Evolutionary conservation across 768 basidiomycete species (phyloP).

Genomic region (Cystobasidiopsis lactophilus): DNA sequence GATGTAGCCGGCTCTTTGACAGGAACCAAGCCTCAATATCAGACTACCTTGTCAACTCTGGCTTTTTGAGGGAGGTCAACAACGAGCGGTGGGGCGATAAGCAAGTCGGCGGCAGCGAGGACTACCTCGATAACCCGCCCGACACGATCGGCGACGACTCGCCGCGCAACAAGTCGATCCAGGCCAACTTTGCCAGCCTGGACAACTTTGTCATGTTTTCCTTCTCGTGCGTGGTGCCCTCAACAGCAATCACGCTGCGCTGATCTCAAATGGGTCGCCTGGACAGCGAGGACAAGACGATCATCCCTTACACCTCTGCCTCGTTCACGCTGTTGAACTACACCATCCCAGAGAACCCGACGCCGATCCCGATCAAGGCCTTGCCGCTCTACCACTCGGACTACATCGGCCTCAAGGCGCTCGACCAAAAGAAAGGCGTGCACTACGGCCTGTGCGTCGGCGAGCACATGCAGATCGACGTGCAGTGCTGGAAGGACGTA

Average conservation of each 20-base stretch:
- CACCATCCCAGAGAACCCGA: background rate
- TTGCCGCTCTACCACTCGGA: constrained; percentile 19
- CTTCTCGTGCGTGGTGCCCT: constrained; percentile 14
- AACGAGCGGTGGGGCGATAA: constrained; percentile 20
- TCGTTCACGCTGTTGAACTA: constrained; percentile 17
- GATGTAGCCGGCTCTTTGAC: no score
- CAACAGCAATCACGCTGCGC: background rate
- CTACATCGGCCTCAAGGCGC: constrained; percentile 18
- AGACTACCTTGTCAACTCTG: constrained; percentile 22
- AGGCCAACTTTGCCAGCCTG: constrained; percentile 13
- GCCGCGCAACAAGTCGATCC: constrained; percentile 14
- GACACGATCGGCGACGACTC: background rate
- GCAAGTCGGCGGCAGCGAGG: constrained; percentile 6
- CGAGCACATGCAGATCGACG: constrained; percentile 19
- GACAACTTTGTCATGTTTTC: constrained; percentile 18
- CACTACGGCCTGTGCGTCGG: constrained; percentile 16
- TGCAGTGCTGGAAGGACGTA: constrained; percentile 17
- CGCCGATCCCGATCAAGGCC: constrained; percentile 1
- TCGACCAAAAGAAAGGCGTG: constrained; percentile 13
- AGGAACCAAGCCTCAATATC: constrained; percentile 25
- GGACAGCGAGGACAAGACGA: constrained; percentile 14
- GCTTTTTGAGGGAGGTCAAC: constrained; percentile 24
- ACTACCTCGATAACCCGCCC: background rate
- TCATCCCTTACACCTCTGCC: constrained; percentile 14
- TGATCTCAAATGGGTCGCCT: background rate